Conservation (phyloP, 495 filamentous ascomycete species). For the Penicillium chermesinum region DNA sequence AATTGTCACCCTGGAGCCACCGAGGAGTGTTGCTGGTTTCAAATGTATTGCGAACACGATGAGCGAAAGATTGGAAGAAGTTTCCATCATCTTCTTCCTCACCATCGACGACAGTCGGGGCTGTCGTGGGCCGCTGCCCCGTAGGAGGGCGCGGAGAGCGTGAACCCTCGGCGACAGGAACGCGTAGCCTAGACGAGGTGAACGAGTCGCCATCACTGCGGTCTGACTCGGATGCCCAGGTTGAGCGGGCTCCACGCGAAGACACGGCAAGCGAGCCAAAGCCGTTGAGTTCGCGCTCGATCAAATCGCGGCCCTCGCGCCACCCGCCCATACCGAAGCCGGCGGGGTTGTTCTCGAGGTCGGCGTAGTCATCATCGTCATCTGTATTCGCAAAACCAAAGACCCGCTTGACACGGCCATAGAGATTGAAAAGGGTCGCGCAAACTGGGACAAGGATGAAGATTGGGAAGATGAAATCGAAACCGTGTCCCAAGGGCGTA, state of each 20-base stretch:
- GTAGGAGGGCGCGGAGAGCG: constrained; percentile 23
- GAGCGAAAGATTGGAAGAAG: constrained; percentile 76
- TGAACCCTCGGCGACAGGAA: constrained; percentile 23
- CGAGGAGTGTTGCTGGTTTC: constrained; percentile 76
- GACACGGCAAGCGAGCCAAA: constrained; percentile 47
- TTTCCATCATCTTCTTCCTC: constrained; percentile 68
- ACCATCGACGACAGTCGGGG: constrained; percentile 37
- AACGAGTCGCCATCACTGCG: constrained; percentile 20
- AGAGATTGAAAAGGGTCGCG: constrained; percentile 81
- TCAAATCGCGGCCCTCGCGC: constrained; percentile 90
- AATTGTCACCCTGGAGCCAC: constrained; percentile 66
- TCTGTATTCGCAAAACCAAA: constrained; percentile 74
- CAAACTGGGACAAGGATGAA: constrained; percentile 79
- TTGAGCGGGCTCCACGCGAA: constrained; percentile 29
- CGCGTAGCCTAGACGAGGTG: constrained; percentile 30
- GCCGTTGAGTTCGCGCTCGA: constrained; percentile 79
- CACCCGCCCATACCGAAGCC: constrained; percentile 77
- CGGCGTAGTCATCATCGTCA: constrained; percentile 59
- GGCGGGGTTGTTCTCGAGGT: constrained; percentile 56
- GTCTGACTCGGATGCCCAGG: constrained; percentile 20
- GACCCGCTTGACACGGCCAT: constrained; percentile 69
- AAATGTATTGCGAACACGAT: constrained; percentile 85
- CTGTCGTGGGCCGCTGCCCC: constrained; percentile 20
- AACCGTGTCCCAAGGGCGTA: constrained; percentile 76
- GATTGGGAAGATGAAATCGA: constrained; percentile 81